phyloP scores from a whole-genome alignment of 1,139 yeast species.

The Lodderomyces pseudojiufengensis region DNA sequence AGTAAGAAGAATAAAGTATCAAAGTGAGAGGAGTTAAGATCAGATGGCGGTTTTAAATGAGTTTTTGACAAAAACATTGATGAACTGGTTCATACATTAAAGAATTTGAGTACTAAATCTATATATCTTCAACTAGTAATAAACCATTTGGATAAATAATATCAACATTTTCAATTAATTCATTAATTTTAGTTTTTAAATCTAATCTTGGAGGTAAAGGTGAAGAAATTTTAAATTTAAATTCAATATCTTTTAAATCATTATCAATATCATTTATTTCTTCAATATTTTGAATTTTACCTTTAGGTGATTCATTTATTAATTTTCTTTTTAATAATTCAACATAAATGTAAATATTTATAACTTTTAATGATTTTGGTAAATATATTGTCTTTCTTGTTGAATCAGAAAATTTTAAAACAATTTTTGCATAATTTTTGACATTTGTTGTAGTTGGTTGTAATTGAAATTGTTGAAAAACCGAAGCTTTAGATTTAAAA shows the following conservation, averaged over 20 bases:
- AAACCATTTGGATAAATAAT: constrained; percentile 43
- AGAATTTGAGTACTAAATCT: no score
- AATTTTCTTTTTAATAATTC: constrained; percentile 29
- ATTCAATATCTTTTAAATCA: constrained; percentile 25
- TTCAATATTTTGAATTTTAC: no score
- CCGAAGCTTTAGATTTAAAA: constrained; percentile 46
- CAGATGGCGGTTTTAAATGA: no score
- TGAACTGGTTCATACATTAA: no score
- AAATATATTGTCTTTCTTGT: constrained; percentile 47
- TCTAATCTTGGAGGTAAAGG: constrained; percentile 39
- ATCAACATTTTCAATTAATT: constrained; percentile 26
- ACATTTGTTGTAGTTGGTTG: constrained; percentile 16
- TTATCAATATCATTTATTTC: constrained; percentile 13
- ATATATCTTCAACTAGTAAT: constrained; percentile 33
- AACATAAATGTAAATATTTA: constrained; percentile 58
- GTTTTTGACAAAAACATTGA: no score
- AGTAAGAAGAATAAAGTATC: constrained; percentile 27
- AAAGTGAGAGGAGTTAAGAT: no score
- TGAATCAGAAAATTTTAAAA: constrained; percentile 55
- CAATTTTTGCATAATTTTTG: constrained; percentile 42
- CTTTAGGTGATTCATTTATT: constrained; percentile 17
- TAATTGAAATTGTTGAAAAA: constrained; percentile 25
- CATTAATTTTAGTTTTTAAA: constrained; percentile 24
- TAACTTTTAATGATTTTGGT: constrained; percentile 41
- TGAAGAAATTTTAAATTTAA: constrained; percentile 31